Conservation (phyloP, 192 early-diverging fungal species). For the Lunasporangiospora selenospora region DNA sequence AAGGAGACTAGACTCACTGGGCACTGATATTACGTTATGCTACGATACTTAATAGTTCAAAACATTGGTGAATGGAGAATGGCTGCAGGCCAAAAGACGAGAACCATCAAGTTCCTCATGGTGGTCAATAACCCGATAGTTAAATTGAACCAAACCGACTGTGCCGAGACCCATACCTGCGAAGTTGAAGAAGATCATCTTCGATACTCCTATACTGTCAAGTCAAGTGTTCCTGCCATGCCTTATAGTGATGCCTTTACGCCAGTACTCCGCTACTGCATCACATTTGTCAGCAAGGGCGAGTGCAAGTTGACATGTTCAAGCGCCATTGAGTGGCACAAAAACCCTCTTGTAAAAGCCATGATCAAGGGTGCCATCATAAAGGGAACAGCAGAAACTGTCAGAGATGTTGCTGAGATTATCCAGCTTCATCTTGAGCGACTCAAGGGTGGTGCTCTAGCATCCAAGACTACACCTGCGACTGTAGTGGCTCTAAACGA, state of each 20-base stretch:
- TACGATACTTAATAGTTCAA: constrained; percentile 31
- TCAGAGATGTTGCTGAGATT: constrained; percentile 51
- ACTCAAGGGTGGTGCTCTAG: background rate
- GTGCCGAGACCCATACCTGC: constrained; percentile 61
- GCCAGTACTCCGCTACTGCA: constrained; percentile 67
- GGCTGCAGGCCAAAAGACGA: constrained; percentile 14
- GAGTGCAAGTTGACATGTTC: constrained; percentile 60
- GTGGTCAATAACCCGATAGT: constrained; percentile 79
- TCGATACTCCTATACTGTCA: constrained; percentile 49
- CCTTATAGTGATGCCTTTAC: constrained; percentile 78
- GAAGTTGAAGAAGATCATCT: constrained; percentile 64
- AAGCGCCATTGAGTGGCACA: constrained; percentile 71
- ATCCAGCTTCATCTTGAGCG: constrained; percentile 52
- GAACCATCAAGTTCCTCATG: constrained; percentile 68
- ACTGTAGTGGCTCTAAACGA: too few species aligned
- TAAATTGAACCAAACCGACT: constrained; percentile 73
- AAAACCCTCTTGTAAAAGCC: constrained; percentile 73
- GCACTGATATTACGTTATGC: too few species aligned
- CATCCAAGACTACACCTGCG: too few species aligned
- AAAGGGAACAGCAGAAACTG: constrained; percentile 62
- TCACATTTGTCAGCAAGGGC: constrained; percentile 62
- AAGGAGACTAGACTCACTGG: too few species aligned
- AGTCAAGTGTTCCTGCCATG: constrained; percentile 44
- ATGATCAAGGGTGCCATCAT: constrained; percentile 66
- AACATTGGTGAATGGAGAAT: constrained; percentile 27